These are phyloP conservation scores for Fomitopsis palustris DNA, from an alignment of 1,284 basidiomycete genomes.

Conservation along the genomic window DNA sequence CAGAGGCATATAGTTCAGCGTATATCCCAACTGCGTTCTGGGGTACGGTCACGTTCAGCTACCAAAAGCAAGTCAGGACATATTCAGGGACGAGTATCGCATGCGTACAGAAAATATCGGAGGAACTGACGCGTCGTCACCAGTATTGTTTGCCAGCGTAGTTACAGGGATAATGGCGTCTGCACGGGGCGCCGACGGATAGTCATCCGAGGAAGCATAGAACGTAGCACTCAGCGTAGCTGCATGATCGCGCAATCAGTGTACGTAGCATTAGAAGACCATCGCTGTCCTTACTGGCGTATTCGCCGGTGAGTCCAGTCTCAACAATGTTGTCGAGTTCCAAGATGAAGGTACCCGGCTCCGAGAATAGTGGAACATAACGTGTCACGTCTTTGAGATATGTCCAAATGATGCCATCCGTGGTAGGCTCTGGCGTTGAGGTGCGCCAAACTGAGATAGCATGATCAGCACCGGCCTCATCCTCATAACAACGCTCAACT, in stretches of 20 bases:
- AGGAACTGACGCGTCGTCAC: conserved; percentile 70
- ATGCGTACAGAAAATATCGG: conserved; percentile 61
- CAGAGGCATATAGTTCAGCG: conserved; percentile 71
- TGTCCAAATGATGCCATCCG: conserved; percentile 74
- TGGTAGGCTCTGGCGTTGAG: conserved; percentile 73
- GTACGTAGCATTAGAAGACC: not conserved
- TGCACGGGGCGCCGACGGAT: conserved; percentile 58
- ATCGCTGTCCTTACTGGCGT: conserved; percentile 50
- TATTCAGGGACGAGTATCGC: not conserved
- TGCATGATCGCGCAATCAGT: conserved; percentile 23
- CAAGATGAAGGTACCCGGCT: conserved; percentile 64
- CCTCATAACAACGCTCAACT: conserved; percentile 17
- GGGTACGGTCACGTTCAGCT: conserved; percentile 70
- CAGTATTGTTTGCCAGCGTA: conserved; percentile 56
- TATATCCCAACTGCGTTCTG: conserved; percentile 64
- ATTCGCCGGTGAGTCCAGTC: conserved; percentile 56
- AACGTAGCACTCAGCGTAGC: conserved; percentile 69
- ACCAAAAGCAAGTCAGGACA: not conserved
- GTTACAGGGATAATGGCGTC: conserved; percentile 68
- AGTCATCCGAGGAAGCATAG: conserved; percentile 51
- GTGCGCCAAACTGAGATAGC: conserved; percentile 62
- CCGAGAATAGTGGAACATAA: conserved; percentile 65
- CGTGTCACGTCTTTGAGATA: conserved; percentile 74
- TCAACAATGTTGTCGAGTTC: conserved; percentile 70
- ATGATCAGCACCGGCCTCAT: not conserved